Evolutionary conservation across 129 eudicot genomes (phyloP), one percentile per base, ranked within the genome.

Genomic region (Arctium lappa): DNA sequence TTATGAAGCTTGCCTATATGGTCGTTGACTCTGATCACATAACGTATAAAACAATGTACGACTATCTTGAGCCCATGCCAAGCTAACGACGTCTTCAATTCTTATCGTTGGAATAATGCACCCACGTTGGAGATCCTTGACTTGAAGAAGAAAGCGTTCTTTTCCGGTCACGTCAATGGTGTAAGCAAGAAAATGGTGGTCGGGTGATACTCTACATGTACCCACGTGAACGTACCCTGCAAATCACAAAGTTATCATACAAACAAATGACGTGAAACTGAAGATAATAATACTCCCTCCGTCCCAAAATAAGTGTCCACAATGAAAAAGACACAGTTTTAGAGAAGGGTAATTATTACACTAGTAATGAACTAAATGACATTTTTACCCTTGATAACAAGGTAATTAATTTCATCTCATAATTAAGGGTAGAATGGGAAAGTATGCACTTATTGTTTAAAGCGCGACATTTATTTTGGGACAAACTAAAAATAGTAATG

Each of bases 191-290:
- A 84, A 89, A 5, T 77, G 89, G 89, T 93, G 97, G 83, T 95
- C 86, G 12, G 99, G 99, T 86, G 99, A 95, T 77, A 95, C 87
- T 78, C 99, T 86, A 81, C 99, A 95, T 34, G 94, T 90, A 72
- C 97, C 97, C 86, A 95, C 97, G 69, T 95, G 93, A 84, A 91
- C 97, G 83, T 95, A 93, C 83, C 99, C 99, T 95, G 79, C 73
- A 74, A n/a, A n/a, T n/a, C n/a, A n/a, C n/a, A n/a, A n/a, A n/a
- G n/a, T n/a, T n/a, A n/a, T n/a, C n/a, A n/a, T n/a, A n/a, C n/a
- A n/a, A n/a, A n/a, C n/a, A n/a, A 16, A 56, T 56, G 22, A 56
- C 27, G 22, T 56, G 15, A 56, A 56, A 56, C 1, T 56, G 8
- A 56, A 15, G 27, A 56, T 56, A 56, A 56, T 3, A 44, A 44